Conservation (phyloP, 306 rosid genomes). For the Senna siamea region DNA sequence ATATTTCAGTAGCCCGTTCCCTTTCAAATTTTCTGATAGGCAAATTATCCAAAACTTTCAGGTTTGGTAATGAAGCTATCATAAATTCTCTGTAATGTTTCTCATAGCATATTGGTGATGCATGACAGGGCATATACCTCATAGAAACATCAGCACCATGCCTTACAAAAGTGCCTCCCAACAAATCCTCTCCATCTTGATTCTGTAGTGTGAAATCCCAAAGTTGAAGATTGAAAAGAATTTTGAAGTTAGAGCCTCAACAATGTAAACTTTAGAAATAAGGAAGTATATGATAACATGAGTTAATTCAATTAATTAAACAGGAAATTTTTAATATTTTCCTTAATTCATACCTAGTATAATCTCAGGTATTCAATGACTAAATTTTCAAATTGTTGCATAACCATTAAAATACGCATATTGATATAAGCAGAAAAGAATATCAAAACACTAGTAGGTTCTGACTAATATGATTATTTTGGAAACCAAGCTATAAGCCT, state of each 20-base stretch:
- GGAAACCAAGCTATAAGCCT: conserved; percentile 7
- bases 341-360: background rate
- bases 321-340: background rate
- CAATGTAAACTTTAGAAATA: conserved; percentile 24
- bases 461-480: conserved; percentile 17
- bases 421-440: conserved; percentile 26
- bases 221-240: conserved; percentile 35
- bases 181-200: conserved; percentile 53
- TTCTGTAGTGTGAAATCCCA: conserved; percentile 45
- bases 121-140: conserved; percentile 64
- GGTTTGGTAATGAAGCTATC: conserved; percentile 69
- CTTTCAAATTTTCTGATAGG: conserved; percentile 61
- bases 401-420: background rate
- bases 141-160: conserved; percentile 53
- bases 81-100: conserved; percentile 81
- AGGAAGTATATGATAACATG: conserved; percentile 24
- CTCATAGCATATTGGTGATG: conserved; percentile 83
- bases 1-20: conserved; percentile 63
- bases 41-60: conserved; percentile 68
- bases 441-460: conserved; percentile 19
- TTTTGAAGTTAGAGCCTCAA: conserved; percentile 14
- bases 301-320: conserved; percentile 34
- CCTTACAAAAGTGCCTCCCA: conserved; percentile 39
- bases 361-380: conserved; percentile 22
- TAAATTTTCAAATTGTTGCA: conserved; percentile 33